Evolutionary conservation across 2,329 filamentous ascomycete species (phyloP).

Genomic region (Ceratocystis harringtonii): DNA sequence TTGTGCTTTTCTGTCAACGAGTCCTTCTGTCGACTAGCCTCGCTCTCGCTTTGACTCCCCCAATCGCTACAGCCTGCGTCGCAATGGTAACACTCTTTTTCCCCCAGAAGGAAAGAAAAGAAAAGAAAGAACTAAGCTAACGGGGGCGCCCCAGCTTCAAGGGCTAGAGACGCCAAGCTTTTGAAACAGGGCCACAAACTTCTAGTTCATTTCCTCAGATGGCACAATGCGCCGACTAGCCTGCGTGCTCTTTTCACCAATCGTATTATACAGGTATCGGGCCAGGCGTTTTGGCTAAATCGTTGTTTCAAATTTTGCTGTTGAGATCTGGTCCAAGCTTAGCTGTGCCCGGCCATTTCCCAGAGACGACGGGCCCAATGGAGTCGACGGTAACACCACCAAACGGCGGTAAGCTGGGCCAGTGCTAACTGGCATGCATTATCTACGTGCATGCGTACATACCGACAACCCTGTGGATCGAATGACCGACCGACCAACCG

Average conservation of each 20-base stretch:
- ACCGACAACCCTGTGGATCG: too few relatives aligned
- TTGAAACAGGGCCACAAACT: conserved; percentile 4
- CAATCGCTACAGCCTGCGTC: not conserved
- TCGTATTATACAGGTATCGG: not conserved
- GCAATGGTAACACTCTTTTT: not conserved
- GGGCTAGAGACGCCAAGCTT: not conserved
- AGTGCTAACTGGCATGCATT: too few relatives aligned
- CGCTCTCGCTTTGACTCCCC: not conserved
- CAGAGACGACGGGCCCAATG: too few relatives aligned
- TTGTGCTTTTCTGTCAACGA: not conserved
- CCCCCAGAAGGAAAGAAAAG: not conserved
- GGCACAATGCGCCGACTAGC: not conserved
- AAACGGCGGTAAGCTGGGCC: not conserved
- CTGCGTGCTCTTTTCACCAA: not conserved
- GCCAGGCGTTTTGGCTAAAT: not conserved
- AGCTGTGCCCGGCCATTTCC: not conserved
- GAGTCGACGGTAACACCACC: not conserved
- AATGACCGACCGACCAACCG: too few relatives aligned
- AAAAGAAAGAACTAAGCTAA: too few relatives aligned
- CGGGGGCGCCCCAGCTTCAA: not conserved
- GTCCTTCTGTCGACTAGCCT: not conserved
- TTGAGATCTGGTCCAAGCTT: not conserved
- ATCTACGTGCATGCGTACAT: too few relatives aligned
- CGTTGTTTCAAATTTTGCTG: not conserved
- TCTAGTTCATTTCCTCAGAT: conserved; percentile 5